Base-by-base conservation (phyloP, 106 monocot genomes). In the Chionographis japonica region DNA sequence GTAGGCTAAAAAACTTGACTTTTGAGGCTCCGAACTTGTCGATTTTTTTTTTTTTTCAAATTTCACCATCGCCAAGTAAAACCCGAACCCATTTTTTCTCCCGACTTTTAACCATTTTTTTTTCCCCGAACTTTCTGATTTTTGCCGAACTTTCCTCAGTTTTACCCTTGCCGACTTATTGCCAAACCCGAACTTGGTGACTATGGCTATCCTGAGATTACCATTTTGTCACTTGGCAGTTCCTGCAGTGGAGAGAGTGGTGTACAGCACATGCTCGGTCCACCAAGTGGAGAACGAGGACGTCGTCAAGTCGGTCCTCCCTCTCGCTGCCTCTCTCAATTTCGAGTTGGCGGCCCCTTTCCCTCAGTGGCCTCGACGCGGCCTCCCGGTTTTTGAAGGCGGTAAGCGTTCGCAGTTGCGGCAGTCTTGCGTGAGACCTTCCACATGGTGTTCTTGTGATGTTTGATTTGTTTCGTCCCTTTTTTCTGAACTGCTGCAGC, bases 181-280 rank as follows among this genome's bases (percentile, higher is more conserved):
- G n/a, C n/a, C n/a, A n/a, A n/a, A n/a, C n/a, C n/a, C n/a, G n/a
- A n/a, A n/a, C n/a, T n/a, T n/a, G n/a, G n/a, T n/a, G n/a, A n/a
- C n/a, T n/a, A 59, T 27, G 27, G 27, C 27, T 27, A 27, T 27
- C 27, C 0, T 27, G 27, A 0, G 27, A 27, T 27, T 27, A 27
- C 27, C 27, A 27, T 27, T 27, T 27, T 27, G 11, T 13, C 4
- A 61, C 54, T 54, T 36, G 58, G 18, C 79, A 98, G 92, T 98
- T 78, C 87, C 97, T 36, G 69, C 75, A 18, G 97, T 92, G 37
- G 89, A 87, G 67, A 87, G 89, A 65, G 72, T 92, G 4, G 89
- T 87, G n/a, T 98, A 93, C 67, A 98, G 97, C 73, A 98, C 92
- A 17, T 98, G 97, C 65, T 98, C 97, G 9, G 74, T 98, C 43